A percentile compares a stretch with the other conserved stretches of the same genome.
phyloP scores from a whole-genome alignment of 305 asterid species.

The Fraxinus sp. region DNA sequence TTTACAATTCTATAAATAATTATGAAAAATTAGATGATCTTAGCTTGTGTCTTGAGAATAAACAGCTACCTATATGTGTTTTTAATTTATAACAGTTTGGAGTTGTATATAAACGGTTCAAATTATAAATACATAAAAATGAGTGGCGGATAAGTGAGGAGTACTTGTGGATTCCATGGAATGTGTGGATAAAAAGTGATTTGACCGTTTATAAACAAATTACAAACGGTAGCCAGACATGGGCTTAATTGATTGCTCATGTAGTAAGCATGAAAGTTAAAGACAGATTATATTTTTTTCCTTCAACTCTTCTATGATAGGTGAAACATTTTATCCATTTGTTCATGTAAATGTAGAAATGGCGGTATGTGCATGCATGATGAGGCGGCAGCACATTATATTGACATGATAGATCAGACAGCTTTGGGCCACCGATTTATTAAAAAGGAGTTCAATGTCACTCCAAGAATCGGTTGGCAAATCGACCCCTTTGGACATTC shows the following conservation, averaged over 20 bases:
- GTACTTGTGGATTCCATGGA: background rate
- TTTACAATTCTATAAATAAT: background rate
- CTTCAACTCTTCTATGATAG: background rate
- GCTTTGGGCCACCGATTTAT: conserved; percentile 80
- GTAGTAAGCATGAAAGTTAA: background rate
- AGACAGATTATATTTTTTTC: background rate
- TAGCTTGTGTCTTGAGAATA: background rate
- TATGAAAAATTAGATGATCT: background rate
- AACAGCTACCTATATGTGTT: background rate
- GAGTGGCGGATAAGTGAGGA: background rate
- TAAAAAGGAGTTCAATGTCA: conserved; percentile 70
- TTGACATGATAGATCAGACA: conserved; percentile 98
- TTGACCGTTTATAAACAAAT: background rate
- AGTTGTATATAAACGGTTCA: background rate
- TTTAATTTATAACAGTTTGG: background rate
- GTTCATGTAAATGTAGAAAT: conserved; percentile 50
- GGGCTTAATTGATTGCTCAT: background rate
- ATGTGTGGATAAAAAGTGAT: background rate
- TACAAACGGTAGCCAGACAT: background rate
- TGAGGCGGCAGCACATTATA: conserved; percentile 91
- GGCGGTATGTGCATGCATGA: conserved; percentile 99
- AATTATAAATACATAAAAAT: background rate
- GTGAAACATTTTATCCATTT: conserved; percentile 13
- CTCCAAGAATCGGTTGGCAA: conserved; percentile 99
- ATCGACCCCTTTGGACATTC: conserved; percentile 99